Base-by-base conservation (phyloP, 1,139 yeast species). In the Blastobotrys aristatus region DNA sequence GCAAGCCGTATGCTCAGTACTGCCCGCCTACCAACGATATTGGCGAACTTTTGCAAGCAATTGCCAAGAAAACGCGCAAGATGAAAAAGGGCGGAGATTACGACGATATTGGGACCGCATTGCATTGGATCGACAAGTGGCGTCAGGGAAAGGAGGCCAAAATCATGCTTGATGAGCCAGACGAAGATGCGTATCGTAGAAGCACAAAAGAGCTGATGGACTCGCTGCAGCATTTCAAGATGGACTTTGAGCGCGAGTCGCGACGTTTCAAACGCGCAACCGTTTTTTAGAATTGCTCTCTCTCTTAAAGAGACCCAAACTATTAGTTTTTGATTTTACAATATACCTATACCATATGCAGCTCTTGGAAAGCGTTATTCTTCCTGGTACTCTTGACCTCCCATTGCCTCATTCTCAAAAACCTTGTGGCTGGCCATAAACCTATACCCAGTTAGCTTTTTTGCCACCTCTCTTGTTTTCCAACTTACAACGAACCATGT, bases 11-110 rank as follows among this genome's bases (percentile, higher is more conserved):
- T 53, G 34, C 65, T 65, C 47, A 80, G 76, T 59, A 65, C 66
- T 45, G 77, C 53, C 71, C 71, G 34, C 96, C 95, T 1, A 88
- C 97, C 0, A 90, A 92, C 62, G 79, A 82, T 53, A 71, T 90
- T 7, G 74, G 79, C 48, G 79, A 74, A 49, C 70, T 92, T 16
- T 65, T 92, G 46, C 66, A 68, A 44, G 70, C 73, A n/a, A 74
- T 86, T 16, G 80, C 83, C 6, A 65, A 65, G 43, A 54, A 26
- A 44, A 48, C 33, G 20, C 45, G 36, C 43, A 48, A 40, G 47
- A 51, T 68, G 70, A 38, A 69, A 69, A 45, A 59, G 70, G 54
- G 53, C 50, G 52, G 52, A 52, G 58, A 43, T 32, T 48, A 63
- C 55, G 82, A 81, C 58, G 84, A 80, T 47, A 65, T 71, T 21